Evolutionary conservation across 345 rosid species (phyloP).

Genomic region (Ceriops zippeliana): DNA sequence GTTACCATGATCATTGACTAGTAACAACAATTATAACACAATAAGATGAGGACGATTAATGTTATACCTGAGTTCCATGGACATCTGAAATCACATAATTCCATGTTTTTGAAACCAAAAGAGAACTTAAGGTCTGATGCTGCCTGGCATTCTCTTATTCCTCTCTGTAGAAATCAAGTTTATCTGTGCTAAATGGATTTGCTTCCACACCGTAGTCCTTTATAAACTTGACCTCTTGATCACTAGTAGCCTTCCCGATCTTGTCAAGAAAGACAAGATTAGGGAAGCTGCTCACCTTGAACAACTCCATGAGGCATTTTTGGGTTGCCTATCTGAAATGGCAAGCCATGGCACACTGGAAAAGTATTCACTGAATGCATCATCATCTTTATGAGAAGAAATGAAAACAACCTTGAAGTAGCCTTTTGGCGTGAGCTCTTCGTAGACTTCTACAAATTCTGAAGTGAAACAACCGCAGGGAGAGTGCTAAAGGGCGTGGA

Average conservation of each 20-base stretch:
- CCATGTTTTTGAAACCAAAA: conserved; percentile 23
- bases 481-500: not conserved
- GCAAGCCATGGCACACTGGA: conserved; percentile 45
- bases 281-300: conserved; percentile 29
- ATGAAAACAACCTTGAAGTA: conserved; percentile 32
- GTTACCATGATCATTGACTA: not conserved
- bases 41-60: not conserved
- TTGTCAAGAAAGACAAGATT: conserved; percentile 22
- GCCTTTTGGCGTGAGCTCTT: conserved; percentile 15
- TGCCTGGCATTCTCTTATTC: conserved; percentile 33
- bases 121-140: conserved; percentile 30
- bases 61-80: conserved; percentile 26
- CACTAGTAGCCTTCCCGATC: conserved; percentile 19
- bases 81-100: conserved; percentile 29
- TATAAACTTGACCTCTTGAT: conserved; percentile 16
- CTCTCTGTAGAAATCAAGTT: conserved; percentile 13
- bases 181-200: conserved; percentile 26
- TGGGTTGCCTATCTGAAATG: conserved; percentile 21
- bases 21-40: not conserved
- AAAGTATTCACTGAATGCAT: conserved; percentile 27
- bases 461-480: conserved; percentile 23
- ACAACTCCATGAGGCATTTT: conserved; percentile 27
- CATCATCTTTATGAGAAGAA: conserved; percentile 35
- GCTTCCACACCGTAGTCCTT: conserved; percentile 32
- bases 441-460: conserved; percentile 9